Evolutionary conservation across 2,329 filamentous ascomycete genomes (phyloP), one percentile per base, ranked within the genome.

Genomic region (Sclerotinia minor): DNA sequence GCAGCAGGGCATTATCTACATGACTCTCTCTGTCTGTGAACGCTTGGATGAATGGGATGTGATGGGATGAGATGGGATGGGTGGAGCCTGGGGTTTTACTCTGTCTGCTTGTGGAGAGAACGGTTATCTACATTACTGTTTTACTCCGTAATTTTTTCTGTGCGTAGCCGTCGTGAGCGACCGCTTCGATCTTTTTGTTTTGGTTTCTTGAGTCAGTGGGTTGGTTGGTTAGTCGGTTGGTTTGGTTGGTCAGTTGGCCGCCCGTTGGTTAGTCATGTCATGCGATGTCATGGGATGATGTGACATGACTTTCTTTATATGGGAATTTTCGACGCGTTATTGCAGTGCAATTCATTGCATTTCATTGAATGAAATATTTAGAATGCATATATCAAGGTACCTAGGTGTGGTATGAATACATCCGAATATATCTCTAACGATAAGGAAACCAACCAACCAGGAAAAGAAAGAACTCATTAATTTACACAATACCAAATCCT

Each of bases 151-250:
- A 6, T 38, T 41, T 8, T 15, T 41, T 21, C 58, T 61, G 58
- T 50, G 58, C 44, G n/a, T 61, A 49, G 29, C 58, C 58, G n/a
- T 50, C 21, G 58, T 45, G 44, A 38, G 58, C 58, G 44, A 38
- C 44, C 29, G 44, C 21, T 24, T 50, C 45, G 29, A 49, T 61
- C n/a, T 32, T 32, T 3, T 32, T 32, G 32, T 6, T 32, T 24
- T 61, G 21, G 45, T 61, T 44, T 50, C 29, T 13, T 21, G 32
- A 4, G 38, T 41, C 15, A 41, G 38, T 41, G 13, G 32, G 35
- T 35, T 35, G 6, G 35, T 35, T 8, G 17, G 38, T 17, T 3
- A 17, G 38, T 41, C 38, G 4, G 15, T 41, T 13, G 19, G 13
- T n/a, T 3, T 32, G 29, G 38, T 41, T 3, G n/a, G n/a, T n/a